Conservation (phyloP, 129 eudicot species). For the Dittrichia graveolens region DNA sequence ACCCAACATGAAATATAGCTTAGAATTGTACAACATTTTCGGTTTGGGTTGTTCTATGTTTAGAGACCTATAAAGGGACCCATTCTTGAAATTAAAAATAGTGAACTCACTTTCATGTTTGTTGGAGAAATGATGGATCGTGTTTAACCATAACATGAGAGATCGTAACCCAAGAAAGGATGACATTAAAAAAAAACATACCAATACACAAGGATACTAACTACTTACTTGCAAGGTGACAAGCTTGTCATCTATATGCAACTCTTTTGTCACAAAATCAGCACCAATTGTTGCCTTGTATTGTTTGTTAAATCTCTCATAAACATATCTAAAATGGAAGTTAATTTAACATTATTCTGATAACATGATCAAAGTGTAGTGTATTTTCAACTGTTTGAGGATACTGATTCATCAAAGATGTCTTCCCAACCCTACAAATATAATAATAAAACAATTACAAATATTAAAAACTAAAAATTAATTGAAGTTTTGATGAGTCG, state of each 20-base stretch:
- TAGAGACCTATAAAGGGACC: too few relatives aligned
- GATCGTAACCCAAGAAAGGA: too few relatives aligned
- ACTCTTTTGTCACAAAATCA: slow-evolving; percentile 80
- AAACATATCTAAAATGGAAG: slow-evolving; percentile 56
- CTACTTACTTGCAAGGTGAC: slow-evolving; percentile 73
- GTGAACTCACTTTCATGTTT: too few relatives aligned
- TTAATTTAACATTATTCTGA: slow-evolving; percentile 19
- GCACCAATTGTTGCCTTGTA: slow-evolving; percentile 94
- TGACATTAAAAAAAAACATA: neutral
- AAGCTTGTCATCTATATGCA: slow-evolving; percentile 66
- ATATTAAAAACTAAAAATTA: neutral
- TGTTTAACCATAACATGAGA: too few relatives aligned
- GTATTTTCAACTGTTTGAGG: slow-evolving; percentile 8
- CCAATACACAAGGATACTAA: neutral
- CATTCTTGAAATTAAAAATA: too few relatives aligned
- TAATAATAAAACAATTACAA: neutral
- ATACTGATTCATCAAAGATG: slow-evolving; percentile 70
- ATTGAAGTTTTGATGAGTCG: neutral
- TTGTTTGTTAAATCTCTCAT: slow-evolving; percentile 55
- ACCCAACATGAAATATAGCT: too few relatives aligned
- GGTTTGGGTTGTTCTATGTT: too few relatives aligned
- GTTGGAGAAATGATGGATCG: too few relatives aligned
- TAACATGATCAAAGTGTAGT: neutral
- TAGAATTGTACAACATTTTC: too few relatives aligned
- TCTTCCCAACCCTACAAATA: slow-evolving; percentile 66